Evolutionary conservation across 139 green algal species (phyloP), one percentile per base, ranked within the genome.

Genomic region (Volvox africanus): DNA sequence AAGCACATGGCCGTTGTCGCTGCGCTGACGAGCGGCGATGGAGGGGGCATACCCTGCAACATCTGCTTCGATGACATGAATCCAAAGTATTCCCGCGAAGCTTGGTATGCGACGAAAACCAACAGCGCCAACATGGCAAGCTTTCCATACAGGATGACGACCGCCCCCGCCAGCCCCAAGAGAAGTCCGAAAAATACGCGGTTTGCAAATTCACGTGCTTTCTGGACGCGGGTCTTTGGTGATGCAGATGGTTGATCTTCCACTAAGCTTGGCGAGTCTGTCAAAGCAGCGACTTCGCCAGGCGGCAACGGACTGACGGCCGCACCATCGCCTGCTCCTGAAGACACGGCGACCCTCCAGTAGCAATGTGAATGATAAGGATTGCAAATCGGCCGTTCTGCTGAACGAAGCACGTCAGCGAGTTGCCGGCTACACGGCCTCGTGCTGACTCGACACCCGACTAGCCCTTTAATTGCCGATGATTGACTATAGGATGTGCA

Each of bases 61-160:
- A 97, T 95, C 37, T 94, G 93, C 61, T 94, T 92, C 26, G 93
- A 96, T 3, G 95, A 96, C 9, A 97, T 82, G 32, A 98, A 95
- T 20, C 95, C 95, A 62, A 94, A 96, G 90, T 95, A 97, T 86
- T 98, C 96, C 50, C 88, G 94, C 0, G 95, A 96, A 17, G 94
- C 94, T 44, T 98, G 96, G 91, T 96, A 98, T 0, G 93, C 91
- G 24, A 97, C 92, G 36, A 98, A 93, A 87, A 96, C 94, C 33
- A 93, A 77, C 20, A 93, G 62, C 24, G 65, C 93, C 0, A 95
- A 89, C 55, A 94, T 96, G 22, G 95, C 96, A 21, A 95, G 55
- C 86, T 93, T 93, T 20, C 96, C 96, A 55, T 90, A 91, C 30
- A 93, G 24, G 50, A 98, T 96, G 22, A 97, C 87, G 12, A 93